These are phyloP conservation scores for Aspergillus cejpii DNA, from an alignment of 2,329 filamentous ascomycete genomes.

Conservation along the genomic window DNA sequence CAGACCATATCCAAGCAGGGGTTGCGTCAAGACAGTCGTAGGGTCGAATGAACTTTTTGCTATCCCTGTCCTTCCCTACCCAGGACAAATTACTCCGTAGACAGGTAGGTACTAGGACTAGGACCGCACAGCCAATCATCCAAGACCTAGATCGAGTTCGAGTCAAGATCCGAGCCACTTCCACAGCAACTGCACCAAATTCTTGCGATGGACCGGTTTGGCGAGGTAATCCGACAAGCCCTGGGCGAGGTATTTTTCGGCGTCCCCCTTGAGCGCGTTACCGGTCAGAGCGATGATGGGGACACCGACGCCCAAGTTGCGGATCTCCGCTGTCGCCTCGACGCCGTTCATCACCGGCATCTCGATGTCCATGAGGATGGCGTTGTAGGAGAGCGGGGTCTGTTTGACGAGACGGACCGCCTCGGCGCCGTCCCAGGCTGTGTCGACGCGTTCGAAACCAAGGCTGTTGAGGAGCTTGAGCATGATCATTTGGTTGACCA, in stretches of 20 bases:
- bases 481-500: conserved; percentile 40
- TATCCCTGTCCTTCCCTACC: no score
- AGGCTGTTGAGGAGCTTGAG: conserved; percentile 34
- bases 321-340: conserved; percentile 41
- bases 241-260: conserved; percentile 47
- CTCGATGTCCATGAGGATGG: conserved; percentile 45
- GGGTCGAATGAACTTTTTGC: no score
- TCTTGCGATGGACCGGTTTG: conserved; percentile 49
- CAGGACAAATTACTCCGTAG: no score
- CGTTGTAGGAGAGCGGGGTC: conserved; percentile 39
- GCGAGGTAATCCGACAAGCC: conserved; percentile 54
- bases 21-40: no score
- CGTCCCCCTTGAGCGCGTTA: conserved; percentile 51
- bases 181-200: conserved; percentile 42
- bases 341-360: conserved; percentile 46
- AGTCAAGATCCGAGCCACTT: conserved; percentile 32
- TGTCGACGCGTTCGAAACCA: conserved; percentile 39
- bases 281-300: conserved; percentile 53
- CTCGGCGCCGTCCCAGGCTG: conserved; percentile 42
- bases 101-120: no score
- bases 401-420: conserved; percentile 40
- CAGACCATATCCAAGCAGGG: no score
- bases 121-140: not conserved
- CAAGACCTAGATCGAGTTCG: no score
- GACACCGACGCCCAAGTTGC: conserved; percentile 33